These are phyloP conservation scores for Heliamphora exappendiculata DNA, from an alignment of 148 eudicot genomes.

Conservation along the genomic window DNA sequence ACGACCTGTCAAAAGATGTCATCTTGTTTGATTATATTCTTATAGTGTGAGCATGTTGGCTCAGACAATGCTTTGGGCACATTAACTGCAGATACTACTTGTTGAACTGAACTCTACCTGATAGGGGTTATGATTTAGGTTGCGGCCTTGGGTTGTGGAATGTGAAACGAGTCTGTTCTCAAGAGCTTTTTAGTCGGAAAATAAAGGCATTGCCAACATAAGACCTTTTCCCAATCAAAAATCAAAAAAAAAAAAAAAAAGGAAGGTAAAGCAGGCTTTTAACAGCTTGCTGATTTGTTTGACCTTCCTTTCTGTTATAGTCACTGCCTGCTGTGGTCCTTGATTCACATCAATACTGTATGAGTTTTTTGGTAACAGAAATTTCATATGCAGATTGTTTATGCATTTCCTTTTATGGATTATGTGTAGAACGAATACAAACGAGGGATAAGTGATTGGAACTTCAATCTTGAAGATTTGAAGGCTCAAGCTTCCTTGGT, in stretches of 20 bases:
- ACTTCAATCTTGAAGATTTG: constrained; percentile 81
- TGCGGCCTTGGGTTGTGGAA: too few relatives aligned
- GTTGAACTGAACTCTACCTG: background rate
- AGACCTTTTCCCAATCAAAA: too few relatives aligned
- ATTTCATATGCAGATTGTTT: background rate
- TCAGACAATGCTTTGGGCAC: background rate
- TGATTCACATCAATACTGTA: background rate
- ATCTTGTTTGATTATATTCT: background rate
- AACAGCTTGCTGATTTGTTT: background rate
- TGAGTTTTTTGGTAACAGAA: background rate
- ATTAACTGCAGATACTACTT: background rate
- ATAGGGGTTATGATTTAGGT: too few relatives aligned
- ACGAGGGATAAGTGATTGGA: constrained; percentile 92
- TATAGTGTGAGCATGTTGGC: background rate
- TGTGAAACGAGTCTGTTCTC: too few relatives aligned
- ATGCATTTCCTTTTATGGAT: background rate
- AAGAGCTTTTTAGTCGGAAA: too few relatives aligned
- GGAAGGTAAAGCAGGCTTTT: too few relatives aligned
- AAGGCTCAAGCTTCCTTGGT: constrained; percentile 95
- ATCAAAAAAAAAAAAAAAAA: too few relatives aligned
- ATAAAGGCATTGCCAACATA: too few relatives aligned
- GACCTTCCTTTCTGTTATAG: background rate
- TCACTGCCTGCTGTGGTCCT: background rate
- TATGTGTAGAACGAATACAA: constrained; percentile 79
- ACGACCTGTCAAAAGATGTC: background rate